Base-by-base conservation (phyloP, 257 asterid species). In the Handroanthus guayacan region DNA sequence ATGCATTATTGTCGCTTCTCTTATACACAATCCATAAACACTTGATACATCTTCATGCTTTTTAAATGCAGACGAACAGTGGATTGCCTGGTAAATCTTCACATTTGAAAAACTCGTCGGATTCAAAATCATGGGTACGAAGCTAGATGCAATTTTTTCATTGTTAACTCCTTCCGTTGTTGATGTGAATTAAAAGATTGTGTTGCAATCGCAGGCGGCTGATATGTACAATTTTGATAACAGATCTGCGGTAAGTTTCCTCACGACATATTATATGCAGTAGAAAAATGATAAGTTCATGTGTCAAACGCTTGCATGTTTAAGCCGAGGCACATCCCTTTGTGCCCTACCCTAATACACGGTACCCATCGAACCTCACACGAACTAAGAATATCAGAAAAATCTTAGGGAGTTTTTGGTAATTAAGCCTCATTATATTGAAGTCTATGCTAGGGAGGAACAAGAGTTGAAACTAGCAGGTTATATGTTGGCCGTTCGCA, bases 191-290 rank as follows among this genome's bases (percentile, higher is more conserved):
- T 52, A 57, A 65, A 9, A 47, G 5, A 39, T 36, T 13, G 12
- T 74, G 18, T 67, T 60, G 3, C 75, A 64, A 50, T 52, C 68
- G 86, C 90, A 93, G 96, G 92, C 55, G 18, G 77, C 78, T 79
- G 76, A 39, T 34, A 67, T 38, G 18, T 56, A 58, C 78, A 78
- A 41, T 13, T 62, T 36, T 0, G 89, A 84, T 8, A 81, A 86
- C 76, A 86, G 99, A 85, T 78, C 81, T 5, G 87, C 86, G 54
- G 99, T 94, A 84, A 79, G 95, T 87, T 79, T 52, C 61, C 6
- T 38, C 11, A 3, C 5, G 1, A 37, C 7, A 2, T 8, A n/a
- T 14, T 44, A n/a, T 17, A 8, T 66, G 44, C 5, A 1, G 6
- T 43, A 18, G 14, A 54, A 37, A 51, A 47, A 13, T 14, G 4